Conservation (phyloP, 2,329 filamentous ascomycete genomes). For the Fusarium algeriense region DNA sequence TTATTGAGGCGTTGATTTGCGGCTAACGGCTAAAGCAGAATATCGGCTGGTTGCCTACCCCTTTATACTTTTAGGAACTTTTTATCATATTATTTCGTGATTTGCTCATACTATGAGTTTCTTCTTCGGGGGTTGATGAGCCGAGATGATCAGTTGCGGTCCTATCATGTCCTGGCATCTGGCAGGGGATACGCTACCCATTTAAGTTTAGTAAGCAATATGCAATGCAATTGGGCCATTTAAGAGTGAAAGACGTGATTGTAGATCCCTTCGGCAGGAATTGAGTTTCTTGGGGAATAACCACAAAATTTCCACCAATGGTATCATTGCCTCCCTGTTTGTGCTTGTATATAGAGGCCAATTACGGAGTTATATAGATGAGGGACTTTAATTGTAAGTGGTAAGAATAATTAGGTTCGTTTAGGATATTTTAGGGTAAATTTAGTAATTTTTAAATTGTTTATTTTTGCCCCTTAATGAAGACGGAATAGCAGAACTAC, state of each 20-base stretch:
- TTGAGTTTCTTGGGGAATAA: not conserved
- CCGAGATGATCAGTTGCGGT: constrained; percentile 7
- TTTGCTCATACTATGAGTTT: not conserved
- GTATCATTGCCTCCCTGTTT: no score
- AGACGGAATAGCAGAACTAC: no score
- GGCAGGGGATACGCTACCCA: constrained; percentile 6
- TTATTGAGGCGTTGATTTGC: no score
- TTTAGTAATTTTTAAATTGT: no score
- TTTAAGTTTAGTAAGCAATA: constrained; percentile 1
- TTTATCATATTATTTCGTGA: not conserved
- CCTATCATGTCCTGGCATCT: not conserved
- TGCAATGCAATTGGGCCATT: constrained; percentile 8
- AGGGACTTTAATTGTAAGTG: no score
- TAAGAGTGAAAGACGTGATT: constrained; percentile 11
- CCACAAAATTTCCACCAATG: constrained; percentile 18
- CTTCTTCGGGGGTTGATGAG: not conserved
- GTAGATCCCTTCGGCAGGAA: not conserved
- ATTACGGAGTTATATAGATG: no score
- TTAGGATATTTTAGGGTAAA: no score
- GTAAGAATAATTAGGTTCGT: no score
- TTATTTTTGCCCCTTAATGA: no score
- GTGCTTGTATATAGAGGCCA: no score
- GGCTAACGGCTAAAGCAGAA: fast-evolving
- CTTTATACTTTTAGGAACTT: not conserved
- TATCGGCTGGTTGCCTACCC: fast-evolving